A percentile compares a stretch with the other conserved stretches of the same genome.
phyloP scores from a whole-genome alignment of 345 rosid genomes.

The Combretum micranthum region DNA sequence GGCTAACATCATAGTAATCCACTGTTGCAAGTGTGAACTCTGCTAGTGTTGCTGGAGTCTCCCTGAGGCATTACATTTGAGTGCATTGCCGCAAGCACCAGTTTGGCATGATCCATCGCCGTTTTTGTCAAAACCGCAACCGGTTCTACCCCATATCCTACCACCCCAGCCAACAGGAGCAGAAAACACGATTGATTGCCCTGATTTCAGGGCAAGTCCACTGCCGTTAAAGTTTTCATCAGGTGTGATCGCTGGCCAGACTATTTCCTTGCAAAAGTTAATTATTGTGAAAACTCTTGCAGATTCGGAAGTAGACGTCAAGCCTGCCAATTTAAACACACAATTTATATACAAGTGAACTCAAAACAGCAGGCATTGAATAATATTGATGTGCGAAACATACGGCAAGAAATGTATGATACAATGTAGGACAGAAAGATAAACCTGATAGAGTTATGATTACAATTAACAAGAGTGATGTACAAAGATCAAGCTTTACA shows the following conservation, averaged over 20 bases:
- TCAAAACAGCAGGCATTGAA: too few species aligned
- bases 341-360: too few species aligned
- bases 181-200: conserved; percentile 28
- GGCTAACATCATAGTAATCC: conserved; percentile 57
- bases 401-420: too few species aligned
- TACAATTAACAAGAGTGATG: too few species aligned
- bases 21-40: conserved; percentile 37
- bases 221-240: conserved; percentile 19
- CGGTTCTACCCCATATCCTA: conserved; percentile 62
- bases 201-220: conserved; percentile 33
- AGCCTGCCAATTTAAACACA: too few species aligned
- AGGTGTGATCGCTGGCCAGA: conserved; percentile 52
- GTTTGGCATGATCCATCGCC: conserved; percentile 40
- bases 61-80: conserved; percentile 43
- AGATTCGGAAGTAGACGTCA: too few species aligned
- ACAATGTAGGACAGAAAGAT: too few species aligned
- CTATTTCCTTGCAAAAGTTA: conserved; percentile 46
- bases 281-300: conserved; percentile 37
- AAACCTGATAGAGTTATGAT: too few species aligned
- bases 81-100: conserved; percentile 38
- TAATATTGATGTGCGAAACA: too few species aligned
- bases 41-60: conserved; percentile 38
- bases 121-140: conserved; percentile 33
- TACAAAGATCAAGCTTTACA: too few species aligned
- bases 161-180: conserved; percentile 44